A percentile compares a stretch with the other conserved stretches of the same genome.
These are phyloP conservation scores for Nemania diffusa DNA, from an alignment of 2,329 filamentous ascomycete genomes.

Conservation along the genomic window DNA sequence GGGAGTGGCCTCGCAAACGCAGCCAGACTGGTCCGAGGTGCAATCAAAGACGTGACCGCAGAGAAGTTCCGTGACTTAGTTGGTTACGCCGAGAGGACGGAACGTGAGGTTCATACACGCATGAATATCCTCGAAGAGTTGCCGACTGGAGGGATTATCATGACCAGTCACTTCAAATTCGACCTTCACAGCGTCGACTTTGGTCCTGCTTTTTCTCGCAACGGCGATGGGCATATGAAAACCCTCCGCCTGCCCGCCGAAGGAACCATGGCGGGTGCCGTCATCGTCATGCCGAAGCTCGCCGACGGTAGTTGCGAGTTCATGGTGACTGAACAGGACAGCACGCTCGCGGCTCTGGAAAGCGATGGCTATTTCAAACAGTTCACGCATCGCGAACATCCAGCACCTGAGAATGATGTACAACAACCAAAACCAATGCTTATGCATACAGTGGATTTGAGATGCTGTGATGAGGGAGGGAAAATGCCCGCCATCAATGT, in stretches of 20 bases:
- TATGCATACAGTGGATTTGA: too few species aligned
- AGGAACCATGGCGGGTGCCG: not conserved
- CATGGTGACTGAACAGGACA: not conserved
- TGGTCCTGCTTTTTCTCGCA: not conserved
- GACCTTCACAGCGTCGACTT: not conserved
- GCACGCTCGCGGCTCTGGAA: not conserved
- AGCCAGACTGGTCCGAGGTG: not conserved
- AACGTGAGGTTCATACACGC: not conserved
- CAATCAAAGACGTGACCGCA: not conserved
- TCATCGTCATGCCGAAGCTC: constrained; percentile 2
- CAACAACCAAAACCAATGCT: too few species aligned
- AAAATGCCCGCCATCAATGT: not conserved
- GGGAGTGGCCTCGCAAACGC: not conserved
- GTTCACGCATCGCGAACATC: not conserved
- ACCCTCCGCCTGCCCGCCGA: not conserved
- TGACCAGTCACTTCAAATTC: constrained; percentile 11
- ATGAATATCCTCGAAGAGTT: constrained; percentile 3
- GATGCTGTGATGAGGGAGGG: too few species aligned
- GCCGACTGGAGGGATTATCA: not conserved
- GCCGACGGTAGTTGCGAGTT: not conserved
- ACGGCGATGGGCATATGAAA: not conserved
- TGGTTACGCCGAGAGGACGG: not conserved
- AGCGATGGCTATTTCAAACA: not conserved
- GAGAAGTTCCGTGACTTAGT: constrained; percentile 3
- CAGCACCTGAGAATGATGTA: not conserved